Evolutionary conservation across 352 stramenopile genomes (phyloP).

Genomic region (Globisporangium alternatum): DNA sequence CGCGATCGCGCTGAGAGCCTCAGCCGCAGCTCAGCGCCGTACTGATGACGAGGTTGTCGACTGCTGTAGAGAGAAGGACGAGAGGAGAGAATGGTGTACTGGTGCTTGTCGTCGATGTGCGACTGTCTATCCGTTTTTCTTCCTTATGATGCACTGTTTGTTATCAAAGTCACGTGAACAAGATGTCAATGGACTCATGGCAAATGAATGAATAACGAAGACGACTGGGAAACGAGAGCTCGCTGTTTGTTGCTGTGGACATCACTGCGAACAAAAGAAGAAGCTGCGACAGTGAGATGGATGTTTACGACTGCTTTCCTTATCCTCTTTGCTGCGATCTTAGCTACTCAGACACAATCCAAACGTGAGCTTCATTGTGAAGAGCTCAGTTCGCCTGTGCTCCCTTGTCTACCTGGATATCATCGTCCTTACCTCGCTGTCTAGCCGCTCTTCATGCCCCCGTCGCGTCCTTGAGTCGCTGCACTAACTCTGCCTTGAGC

Average conservation of each 20-base stretch:
- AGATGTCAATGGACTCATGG: neutral
- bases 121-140: neutral
- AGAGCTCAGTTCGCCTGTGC: neutral
- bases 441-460: conserved; percentile 9
- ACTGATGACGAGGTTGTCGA: conserved; percentile 26
- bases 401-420: neutral
- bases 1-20: conserved; percentile 74
- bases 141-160: neutral
- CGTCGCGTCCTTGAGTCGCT: conserved; percentile 72
- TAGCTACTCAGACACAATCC: neutral
- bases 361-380: neutral
- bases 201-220: too few species aligned
- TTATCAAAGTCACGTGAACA: neutral
- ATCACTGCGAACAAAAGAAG: neutral
- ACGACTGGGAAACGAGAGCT: too few species aligned
- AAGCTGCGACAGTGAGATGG: too few species aligned
- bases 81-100: neutral
- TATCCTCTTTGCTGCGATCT: neutral
- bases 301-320: neutral
- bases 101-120: neutral
- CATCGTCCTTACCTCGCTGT: neutral
- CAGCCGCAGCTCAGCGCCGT: conserved; percentile 64
- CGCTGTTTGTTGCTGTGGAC: neutral
- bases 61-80: conserved; percentile 8
- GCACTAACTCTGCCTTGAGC: conserved; percentile 78